Conservation (phyloP, 306 rosid genomes). For the Styphnolobium japonicum region DNA sequence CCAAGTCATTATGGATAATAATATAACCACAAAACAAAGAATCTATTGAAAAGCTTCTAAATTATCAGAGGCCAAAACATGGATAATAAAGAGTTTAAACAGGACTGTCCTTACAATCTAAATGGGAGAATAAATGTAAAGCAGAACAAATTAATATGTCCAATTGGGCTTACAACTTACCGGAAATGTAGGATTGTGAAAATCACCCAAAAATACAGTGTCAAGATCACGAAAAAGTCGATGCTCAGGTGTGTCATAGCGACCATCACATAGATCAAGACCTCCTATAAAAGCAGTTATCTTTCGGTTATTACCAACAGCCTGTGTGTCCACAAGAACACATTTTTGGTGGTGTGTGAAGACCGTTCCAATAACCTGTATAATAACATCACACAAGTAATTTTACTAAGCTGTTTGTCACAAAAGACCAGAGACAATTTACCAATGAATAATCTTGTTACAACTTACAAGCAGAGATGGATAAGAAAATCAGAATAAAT, state of each 20-base stretch:
- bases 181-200: conserved; percentile 77
- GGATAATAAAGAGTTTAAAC: not conserved
- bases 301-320: conserved; percentile 69
- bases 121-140: conserved; percentile 4
- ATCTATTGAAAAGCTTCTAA: not conserved
- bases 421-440: not conserved
- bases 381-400: conserved; percentile 33
- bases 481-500: not conserved
- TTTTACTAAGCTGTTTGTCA: conserved; percentile 7
- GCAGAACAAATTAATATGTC: not conserved
- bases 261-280: conserved; percentile 93
- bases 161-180: conserved; percentile 51
- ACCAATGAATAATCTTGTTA: not conserved
- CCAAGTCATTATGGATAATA: not conserved
- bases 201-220: conserved; percentile 65
- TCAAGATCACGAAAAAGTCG: conserved; percentile 68
- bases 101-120: not conserved
- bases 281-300: conserved; percentile 92
- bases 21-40: conserved; percentile 1
- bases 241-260: conserved; percentile 97
- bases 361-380: conserved; percentile 80
- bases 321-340: conserved; percentile 88
- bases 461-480: not conserved
- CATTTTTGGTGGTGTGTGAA: conserved; percentile 98
- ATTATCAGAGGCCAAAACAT: not conserved